Base-by-base conservation (phyloP, 2,329 filamentous ascomycete genomes). In the Pestalotiopsis fici region DNA sequence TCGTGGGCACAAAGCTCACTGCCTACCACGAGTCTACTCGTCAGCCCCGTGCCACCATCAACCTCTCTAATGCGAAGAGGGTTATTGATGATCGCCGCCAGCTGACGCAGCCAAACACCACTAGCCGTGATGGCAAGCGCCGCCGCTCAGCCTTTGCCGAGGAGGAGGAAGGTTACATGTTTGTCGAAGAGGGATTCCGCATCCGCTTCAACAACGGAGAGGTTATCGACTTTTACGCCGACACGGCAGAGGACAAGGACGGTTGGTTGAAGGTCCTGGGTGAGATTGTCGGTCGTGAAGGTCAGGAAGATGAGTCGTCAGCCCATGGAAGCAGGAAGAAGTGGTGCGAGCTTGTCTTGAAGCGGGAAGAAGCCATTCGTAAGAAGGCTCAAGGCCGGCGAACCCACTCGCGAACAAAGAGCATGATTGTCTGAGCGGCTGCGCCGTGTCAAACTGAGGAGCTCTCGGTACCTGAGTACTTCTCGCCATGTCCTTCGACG, bases 141-240 rank as follows among this genome's bases (percentile, higher is more conserved):
- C 92, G 96, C 66, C 94, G 97, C 79, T 98, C 95, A 39, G 96
- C 93, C 12, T 99, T 99, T 79, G 95, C 95, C 1, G 96, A 98
- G 80, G 96, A 99, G 72, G 96, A 99, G 81, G 96, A 99, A 78
- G 96, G 96, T 55, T 99, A 99, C 84, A 97, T 98, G 93, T 99
- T 99, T 78, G 95, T 99, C 65, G 96, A 99, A 79, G 96, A 99
- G 78, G 96, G 96, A 2, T 99, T 99, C 91, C 93, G 96, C 54
- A 97, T 99, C 78, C 94, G 95, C 67, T 99, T 99, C 81, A 97
- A 93, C 78, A 99, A 99, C 76, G 96, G 96, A 69, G 96, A 99
- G 82, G 90, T 97, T 70, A 99, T 99, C 77, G 95, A 98, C 83
- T 98, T 98, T 79, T 98, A 99, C 77, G 96, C 95, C 76, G 95